Conservation (phyloP, 2,329 filamentous ascomycete genomes). For the Ophiocordyceps camponoti-rufipedis region DNA sequence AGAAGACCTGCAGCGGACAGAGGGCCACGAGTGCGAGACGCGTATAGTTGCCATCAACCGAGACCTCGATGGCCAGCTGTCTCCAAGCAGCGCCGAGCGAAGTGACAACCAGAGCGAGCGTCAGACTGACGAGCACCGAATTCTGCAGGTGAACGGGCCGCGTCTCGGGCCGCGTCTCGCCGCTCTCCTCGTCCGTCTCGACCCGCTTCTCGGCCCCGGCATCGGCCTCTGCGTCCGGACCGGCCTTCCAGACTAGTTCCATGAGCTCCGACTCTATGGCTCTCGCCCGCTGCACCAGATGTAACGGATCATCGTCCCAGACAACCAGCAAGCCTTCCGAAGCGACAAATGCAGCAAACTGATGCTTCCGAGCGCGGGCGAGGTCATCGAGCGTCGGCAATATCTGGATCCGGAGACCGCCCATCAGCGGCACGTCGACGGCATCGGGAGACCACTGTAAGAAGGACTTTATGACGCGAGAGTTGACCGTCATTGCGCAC, state of each 20-base stretch:
- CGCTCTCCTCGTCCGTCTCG: conserved; percentile 55
- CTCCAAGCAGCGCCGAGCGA: conserved; percentile 54
- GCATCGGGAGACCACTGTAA: conserved; percentile 55
- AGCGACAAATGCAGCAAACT: conserved; percentile 65
- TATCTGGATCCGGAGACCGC: conserved; percentile 61
- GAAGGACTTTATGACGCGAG: conserved; percentile 61
- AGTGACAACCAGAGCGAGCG: conserved; percentile 44
- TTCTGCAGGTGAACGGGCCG: conserved; percentile 54
- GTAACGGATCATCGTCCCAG: conserved; percentile 65
- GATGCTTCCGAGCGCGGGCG: conserved; percentile 53
- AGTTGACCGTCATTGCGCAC: conserved; percentile 69
- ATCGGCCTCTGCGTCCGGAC: conserved; percentile 32
- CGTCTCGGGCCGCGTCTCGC: conserved; percentile 43
- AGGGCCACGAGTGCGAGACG: conserved; percentile 48
- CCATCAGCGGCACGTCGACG: conserved; percentile 56
- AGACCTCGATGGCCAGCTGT: conserved; percentile 49
- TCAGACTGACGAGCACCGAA: conserved; percentile 47
- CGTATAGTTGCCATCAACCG: conserved; percentile 41
- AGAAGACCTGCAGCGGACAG: conserved; percentile 58
- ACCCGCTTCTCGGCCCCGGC: conserved; percentile 25
- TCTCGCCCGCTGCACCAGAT: conserved; percentile 50
- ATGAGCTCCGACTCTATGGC: conserved; percentile 61
- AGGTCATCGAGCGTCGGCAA: conserved; percentile 55
- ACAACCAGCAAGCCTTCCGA: conserved; percentile 54
- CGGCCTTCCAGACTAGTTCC: conserved; percentile 55